phyloP scores from a whole-genome alignment of 2,329 filamentous ascomycete genomes.

The Xylaria sp. region DNA sequence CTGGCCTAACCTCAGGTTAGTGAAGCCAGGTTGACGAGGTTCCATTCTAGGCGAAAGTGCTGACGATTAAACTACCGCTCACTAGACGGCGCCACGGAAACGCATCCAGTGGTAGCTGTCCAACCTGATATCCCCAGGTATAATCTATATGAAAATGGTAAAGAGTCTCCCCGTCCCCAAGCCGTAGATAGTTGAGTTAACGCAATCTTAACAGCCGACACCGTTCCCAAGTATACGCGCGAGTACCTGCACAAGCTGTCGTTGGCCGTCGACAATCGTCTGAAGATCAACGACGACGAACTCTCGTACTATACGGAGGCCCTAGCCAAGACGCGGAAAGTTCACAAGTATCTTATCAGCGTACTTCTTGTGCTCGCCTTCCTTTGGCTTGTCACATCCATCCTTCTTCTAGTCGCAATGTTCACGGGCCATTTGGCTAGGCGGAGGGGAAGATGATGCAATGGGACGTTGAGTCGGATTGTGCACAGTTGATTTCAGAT shows the following conservation, averaged over 20 bases:
- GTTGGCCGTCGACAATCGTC: conserved; percentile 7
- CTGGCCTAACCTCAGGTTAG: conserved; percentile 13
- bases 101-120: background rate
- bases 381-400: conserved; percentile 18
- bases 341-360: background rate
- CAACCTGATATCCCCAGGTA: conserved; percentile 5
- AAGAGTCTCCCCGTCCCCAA: too few species aligned
- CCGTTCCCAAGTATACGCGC: conserved; percentile 32
- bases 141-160: conserved; percentile 22
- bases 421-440: background rate
- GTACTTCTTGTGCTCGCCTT: conserved; percentile 2
- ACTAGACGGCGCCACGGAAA: conserved; percentile 20
- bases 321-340: background rate
- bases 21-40: too few species aligned
- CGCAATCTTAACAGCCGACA: conserved; percentile 9
- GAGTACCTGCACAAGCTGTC: conserved; percentile 27
- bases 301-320: background rate
- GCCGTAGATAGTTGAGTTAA: background rate
- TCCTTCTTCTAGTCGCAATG: conserved; percentile 16
- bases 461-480: background rate
- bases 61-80: background rate
- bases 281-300: conserved; percentile 12
- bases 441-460: background rate
- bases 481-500: background rate
- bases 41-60: background rate